These are phyloP conservation scores for Colletotrichum navitas DNA, from an alignment of 2,329 filamentous ascomycete genomes.

Conservation along the genomic window DNA sequence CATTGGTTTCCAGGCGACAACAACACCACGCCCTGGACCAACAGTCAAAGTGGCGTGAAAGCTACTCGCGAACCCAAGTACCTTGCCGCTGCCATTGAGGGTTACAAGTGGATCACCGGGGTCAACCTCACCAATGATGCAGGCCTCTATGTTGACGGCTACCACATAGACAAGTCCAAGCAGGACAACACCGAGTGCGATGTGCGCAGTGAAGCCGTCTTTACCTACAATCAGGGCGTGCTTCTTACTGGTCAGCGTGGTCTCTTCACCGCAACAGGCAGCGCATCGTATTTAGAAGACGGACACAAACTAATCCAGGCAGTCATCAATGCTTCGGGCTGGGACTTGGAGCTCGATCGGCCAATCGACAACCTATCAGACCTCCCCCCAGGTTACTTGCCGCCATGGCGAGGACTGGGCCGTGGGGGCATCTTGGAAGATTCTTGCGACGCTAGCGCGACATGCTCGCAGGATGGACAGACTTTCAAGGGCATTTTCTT, in stretches of 20 bases:
- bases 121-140: slow-evolving; percentile 84
- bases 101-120: slow-evolving; percentile 82
- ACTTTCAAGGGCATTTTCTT: slow-evolving; percentile 98
- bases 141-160: slow-evolving; percentile 88
- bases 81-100: slow-evolving; percentile 79
- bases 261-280: slow-evolving; percentile 83
- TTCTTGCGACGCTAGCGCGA: slow-evolving; percentile 78
- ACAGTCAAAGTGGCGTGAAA: slow-evolving; percentile 40
- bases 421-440: slow-evolving; percentile 87
- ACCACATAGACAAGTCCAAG: slow-evolving; percentile 77
- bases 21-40: slow-evolving; percentile 76
- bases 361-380: slow-evolving; percentile 57
- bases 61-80: slow-evolving; percentile 70
- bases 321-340: slow-evolving; percentile 85
- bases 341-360: slow-evolving; percentile 62
- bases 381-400: slow-evolving; percentile 54
- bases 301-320: slow-evolving; percentile 82
- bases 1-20: slow-evolving; percentile 86
- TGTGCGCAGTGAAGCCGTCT: slow-evolving; percentile 86
- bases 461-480: slow-evolving; percentile 86
- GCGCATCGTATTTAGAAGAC: slow-evolving; percentile 78
- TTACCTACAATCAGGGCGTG: slow-evolving; percentile 96
- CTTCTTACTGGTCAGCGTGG: slow-evolving; percentile 84
- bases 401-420: slow-evolving; percentile 80
- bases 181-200: slow-evolving; percentile 82